phyloP scores from a whole-genome alignment of 2,329 filamentous ascomycete species.

The Neopestalotiopsis sp. region DNA sequence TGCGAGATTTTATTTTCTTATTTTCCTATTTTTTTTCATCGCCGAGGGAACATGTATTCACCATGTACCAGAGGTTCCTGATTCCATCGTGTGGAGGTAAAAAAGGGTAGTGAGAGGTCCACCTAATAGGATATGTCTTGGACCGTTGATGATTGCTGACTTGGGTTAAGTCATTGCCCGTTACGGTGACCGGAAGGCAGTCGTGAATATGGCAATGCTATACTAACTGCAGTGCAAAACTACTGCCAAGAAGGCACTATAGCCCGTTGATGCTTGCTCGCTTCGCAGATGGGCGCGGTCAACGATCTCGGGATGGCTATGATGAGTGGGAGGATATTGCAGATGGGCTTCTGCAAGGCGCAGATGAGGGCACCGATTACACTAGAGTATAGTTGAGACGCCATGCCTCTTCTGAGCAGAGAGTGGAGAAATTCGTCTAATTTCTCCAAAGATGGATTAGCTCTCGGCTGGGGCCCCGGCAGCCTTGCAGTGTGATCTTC shows the following conservation, averaged over 20 bases:
- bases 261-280: not conserved
- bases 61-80: not conserved
- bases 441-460: not conserved
- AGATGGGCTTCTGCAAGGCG: constrained; percentile 6
- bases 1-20: not conserved
- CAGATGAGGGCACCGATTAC: not conserved
- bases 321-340: not conserved
- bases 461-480: not conserved
- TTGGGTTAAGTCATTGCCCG: not conserved
- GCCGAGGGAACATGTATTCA: not conserved
- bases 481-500: constrained; percentile 5
- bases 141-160: not conserved
- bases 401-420: not conserved
- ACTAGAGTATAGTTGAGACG: constrained; percentile 7
- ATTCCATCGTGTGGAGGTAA: not conserved
- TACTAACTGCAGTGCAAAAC: not conserved
- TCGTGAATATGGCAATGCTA: not conserved
- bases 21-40: not conserved
- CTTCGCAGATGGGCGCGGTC: not conserved
- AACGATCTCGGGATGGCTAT: not conserved
- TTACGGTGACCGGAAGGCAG: not conserved
- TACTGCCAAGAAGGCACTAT: not conserved
- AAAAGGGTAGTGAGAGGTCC: not conserved
- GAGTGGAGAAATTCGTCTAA: constrained; percentile 5
- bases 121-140: not conserved